Percentiles rank a stretch among this genome's conserved stretches.
Conservation (phyloP, 192 early-diverging fungal genomes). For the Coemansia sp. region DNA sequence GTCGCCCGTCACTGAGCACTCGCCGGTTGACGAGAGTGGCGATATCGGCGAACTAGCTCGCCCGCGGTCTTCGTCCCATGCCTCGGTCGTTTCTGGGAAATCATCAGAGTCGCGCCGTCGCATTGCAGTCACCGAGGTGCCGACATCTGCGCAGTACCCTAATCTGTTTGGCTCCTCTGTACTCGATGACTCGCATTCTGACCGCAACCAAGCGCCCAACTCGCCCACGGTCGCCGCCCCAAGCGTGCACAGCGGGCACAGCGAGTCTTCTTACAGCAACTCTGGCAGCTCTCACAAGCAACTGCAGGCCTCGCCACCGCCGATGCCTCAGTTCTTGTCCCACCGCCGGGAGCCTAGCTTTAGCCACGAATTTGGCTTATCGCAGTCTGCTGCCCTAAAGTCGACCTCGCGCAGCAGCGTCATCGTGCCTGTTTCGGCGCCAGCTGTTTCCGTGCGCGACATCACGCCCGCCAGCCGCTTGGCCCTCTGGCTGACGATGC, state of each 20-base stretch:
- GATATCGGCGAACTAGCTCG: slow-evolving; percentile 7
- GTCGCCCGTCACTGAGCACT: slow-evolving; percentile 38
- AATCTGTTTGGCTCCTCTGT: slow-evolving; percentile 40
- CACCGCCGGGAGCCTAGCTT: slow-evolving; percentile 5
- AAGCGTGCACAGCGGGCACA: slow-evolving; percentile 25
- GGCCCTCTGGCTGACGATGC: slow-evolving; percentile 46
- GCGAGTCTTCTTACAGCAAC: slow-evolving; percentile 36
- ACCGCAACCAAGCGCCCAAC: slow-evolving; percentile 3
- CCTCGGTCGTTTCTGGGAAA: slow-evolving; percentile 35
- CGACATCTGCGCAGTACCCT: slow-evolving; percentile 38
- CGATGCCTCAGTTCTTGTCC: slow-evolving; percentile 2
- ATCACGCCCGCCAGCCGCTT: slow-evolving; percentile 49
- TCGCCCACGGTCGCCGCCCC: slow-evolving; percentile 16
- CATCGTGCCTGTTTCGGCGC: background rate
- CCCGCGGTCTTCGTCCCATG: slow-evolving; percentile 46
- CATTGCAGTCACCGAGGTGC: slow-evolving; percentile 41
- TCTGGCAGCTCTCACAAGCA: slow-evolving; percentile 17
- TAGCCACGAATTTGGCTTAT: slow-evolving; percentile 12
- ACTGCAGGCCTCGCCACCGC: slow-evolving; percentile 1
- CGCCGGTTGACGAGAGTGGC: slow-evolving; percentile 8
- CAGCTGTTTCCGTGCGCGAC: slow-evolving; percentile 36
- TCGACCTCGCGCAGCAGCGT: slow-evolving; percentile 17
- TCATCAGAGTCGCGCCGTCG: slow-evolving; percentile 50
- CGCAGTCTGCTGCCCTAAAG: slow-evolving; percentile 19
- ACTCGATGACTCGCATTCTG: background rate